A percentile compares a stretch with the other conserved stretches of the same genome.
Conservation (phyloP, 306 rosid genomes). For the Mimosa pudica region DNA sequence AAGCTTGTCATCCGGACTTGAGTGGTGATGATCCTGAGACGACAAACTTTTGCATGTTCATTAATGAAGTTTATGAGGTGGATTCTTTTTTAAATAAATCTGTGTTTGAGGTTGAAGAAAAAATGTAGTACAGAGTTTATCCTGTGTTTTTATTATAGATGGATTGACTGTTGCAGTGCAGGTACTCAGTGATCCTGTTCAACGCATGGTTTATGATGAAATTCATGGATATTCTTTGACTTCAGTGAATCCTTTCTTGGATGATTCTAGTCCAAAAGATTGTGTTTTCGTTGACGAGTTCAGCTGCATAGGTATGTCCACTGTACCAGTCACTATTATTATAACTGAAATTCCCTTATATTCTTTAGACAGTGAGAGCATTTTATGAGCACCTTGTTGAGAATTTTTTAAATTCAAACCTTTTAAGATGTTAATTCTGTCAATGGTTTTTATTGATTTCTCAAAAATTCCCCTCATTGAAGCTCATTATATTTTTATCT, state of each 20-base stretch:
- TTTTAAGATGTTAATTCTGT: neutral
- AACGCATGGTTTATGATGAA: constrained; percentile 90
- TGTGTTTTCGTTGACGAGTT: constrained; percentile 90
- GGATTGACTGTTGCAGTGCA: constrained; percentile 55
- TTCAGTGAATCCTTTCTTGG: constrained; percentile 79
- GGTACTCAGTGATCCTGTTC: constrained; percentile 96
- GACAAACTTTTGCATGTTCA: constrained; percentile 88
- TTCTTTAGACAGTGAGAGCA: neutral
- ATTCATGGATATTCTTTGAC: constrained; percentile 93
- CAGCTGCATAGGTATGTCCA: constrained; percentile 82
- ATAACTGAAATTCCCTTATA: constrained; percentile 17
- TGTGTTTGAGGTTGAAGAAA: constrained; percentile 23
- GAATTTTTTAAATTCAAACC: neutral
- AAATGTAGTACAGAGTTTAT: constrained; percentile 8
- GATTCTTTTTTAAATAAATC: constrained; percentile 34
- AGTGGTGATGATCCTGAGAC: constrained; percentile 80
- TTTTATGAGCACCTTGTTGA: neutral
- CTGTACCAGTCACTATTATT: neutral
- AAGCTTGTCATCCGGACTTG: constrained; percentile 95
- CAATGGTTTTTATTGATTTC: neutral
- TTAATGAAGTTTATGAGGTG: constrained; percentile 89
- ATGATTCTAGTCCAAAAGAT: constrained; percentile 67
- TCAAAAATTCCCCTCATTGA: neutral
- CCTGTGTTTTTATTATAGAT: constrained; percentile 27
- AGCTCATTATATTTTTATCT: neutral